Base-by-base conservation (phyloP, 169 alveolate species). In the Eimeria nieschulzi region DNA sequence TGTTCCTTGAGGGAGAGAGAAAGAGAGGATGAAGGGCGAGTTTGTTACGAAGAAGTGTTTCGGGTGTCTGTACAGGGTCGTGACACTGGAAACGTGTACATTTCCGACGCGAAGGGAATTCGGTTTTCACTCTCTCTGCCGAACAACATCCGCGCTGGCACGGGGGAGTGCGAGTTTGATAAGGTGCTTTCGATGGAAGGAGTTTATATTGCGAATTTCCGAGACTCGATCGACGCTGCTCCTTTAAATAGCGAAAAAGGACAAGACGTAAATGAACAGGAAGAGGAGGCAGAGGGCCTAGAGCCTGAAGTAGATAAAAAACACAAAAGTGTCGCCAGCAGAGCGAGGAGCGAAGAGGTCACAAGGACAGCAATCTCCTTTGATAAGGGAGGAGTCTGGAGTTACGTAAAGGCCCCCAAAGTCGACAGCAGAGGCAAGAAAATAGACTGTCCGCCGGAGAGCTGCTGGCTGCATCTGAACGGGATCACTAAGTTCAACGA, bases 341-440 rank as follows among this genome's bases (percentile, higher is more conserved):
- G 83, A 23, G 91, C 87, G 61, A 26, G 91, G 46, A 87, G 86
- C 59, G 94, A 93, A 82, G 93, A 79, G 7, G 95, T 93, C 66
- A 94, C 97, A 17, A 91, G 99, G 82, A 97, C 99, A 15, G 98
- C 96, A 56, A 98, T 99, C 61, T 98, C 99, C 15, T 99, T 98
- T 95, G 98, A 99, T 95, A 99, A 98, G 93, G 99, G 99, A 25
- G 99, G 99, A 0, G 97, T 94, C 73, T 99, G 99, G 99, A 95
- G 97, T 13, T 96, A 97, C 87, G 92, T 99, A 56, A 97, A 96
- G 90, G 99, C 99, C 17, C 99, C 99, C 0, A 96, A 96, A 25
- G 95, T 94, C 63, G 99, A 98, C 93, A 95, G 99, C 80, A 93
- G 96, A 53, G 99, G 99, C 33, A 97, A 97, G 92, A 92, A 93